Base-by-base conservation (phyloP, 768 basidiomycete genomes). In the Mycena capillaripes region DNA sequence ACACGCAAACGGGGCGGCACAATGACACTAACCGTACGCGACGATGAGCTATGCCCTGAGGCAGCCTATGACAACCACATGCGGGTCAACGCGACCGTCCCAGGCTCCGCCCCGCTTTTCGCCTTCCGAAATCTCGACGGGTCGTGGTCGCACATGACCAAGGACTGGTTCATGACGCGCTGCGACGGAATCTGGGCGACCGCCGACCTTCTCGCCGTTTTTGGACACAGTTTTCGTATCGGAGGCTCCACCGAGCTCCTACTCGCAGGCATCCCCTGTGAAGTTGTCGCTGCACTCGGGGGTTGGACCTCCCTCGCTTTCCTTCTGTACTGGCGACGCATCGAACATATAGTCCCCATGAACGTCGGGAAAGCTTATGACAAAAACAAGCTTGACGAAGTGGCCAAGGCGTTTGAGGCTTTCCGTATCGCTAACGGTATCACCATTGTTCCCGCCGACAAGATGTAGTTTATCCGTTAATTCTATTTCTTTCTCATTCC, bases 221-320 rank as follows among this genome's bases (percentile, higher is more conserved):
- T 25, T n/a, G 36, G 57, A 16, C 57, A 58, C 57, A 58, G 57
- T 23, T 83, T 83, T 62, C 73, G 79, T 17, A 84, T 84, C 61
- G 82, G 83, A 0, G 82, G 82, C 12, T 77, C 82, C 1, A 78
- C 81, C 0, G 75, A 80, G 42, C 66, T 82, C 4, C 77, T 84
- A 2, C 70, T 80, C 0, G 48, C 73, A 0, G 80, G 83, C 8
- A 80, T 84, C 8, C 71, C 76, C 0, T 81, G 81, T 2, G 79
- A 82, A 12, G 65, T 84, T 0, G 80, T 84, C 4, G 78, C 79
- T 3, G 63, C 73, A 0, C 67, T 77, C 12, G 81, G 82, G 0
- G 67, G 78, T 5, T 84, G 82, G 82, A 78, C 80, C 0, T 84
- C 82, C 0, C 66, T 79, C 0, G 77, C 82, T 16, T 85, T 84